Base-by-base conservation (phyloP, 2,329 filamentous ascomycete species). In the Phialophora tarda region DNA sequence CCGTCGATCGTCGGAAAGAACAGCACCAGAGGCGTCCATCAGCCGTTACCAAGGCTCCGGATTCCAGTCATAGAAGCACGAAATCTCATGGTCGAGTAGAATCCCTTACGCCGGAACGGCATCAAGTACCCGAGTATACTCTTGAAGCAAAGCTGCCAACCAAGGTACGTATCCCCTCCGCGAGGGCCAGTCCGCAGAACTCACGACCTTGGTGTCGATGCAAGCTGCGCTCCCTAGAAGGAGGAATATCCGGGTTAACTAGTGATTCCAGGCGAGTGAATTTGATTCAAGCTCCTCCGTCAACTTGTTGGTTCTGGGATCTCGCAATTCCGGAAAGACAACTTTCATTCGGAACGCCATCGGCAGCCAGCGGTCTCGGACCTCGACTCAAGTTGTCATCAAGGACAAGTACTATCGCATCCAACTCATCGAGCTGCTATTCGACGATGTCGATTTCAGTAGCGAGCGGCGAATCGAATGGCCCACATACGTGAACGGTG, bases 401-500 rank as follows among this genome's bases (percentile, higher is more conserved):
- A 84, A 87, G 71, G 84, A 84, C 57, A 78, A 77, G 32, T 76
- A 83, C 59, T 88, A 86, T 72, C 74, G 84, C 24, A 84, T 89
- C 64, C 84, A 85, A 63, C 78, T 89, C 66, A 73, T 88, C 69
- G 86, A 89, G 74, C 78, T 88, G 61, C 75, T 79, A 51, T 80
- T 85, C 67, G 79, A 81, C 64, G 82, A 86, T 68, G 77, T 88
- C 30, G 78, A 78, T 28, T 76, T 85, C 61, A 79, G 83, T 66
- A 79, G 81, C 41, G 78, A 83, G 63, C 78, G 82, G 63, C 79
- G 69, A 28, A 75, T 82, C 54, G 69, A 75, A 58, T 83, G 86
- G 86, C 86, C 86, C 47, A 79, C 81, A 38, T 79, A 78, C 24
- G 76, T 83, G 50, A 81, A 89, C 74, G 91, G 91, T 66, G 84